Base-by-base conservation (phyloP, 2,329 filamentous ascomycete genomes). In the Penicillium thymicola region DNA sequence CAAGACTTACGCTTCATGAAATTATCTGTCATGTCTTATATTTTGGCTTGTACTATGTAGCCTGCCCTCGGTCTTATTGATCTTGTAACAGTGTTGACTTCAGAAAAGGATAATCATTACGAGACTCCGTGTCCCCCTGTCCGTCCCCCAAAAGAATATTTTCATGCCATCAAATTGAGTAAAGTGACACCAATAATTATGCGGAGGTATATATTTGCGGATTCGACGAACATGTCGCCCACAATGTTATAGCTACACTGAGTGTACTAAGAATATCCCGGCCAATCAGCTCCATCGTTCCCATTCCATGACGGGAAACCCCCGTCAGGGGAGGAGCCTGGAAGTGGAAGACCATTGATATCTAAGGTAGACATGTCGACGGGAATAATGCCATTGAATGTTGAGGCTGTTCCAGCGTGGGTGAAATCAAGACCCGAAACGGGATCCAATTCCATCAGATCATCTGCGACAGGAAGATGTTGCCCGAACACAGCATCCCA, bases 401-500 rank as follows among this genome's bases (percentile, higher is more conserved):
- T 45, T 2, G 59, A 54, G 28, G 57, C 14, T 4, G 14, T 23
- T 0, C 63, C 65, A 21, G 70, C 46, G 58, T 72, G 67, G 8
- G 66, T 63, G 55, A 73, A 69, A 27, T 73, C 72, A 37, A 74
- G 60, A 3, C 71, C 71, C 1, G 68, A 59, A 9, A 74, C 70
- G 3, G 73, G 70, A 50, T 78, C 75, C 14, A 77, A 57, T 54
- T 77, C 75, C 72, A 77, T 76, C 13, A 76, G 56, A 36, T 76
- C 75, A 56, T 77, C 75, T 0, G 75, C 71, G 18, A 78, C 73
- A 14, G 74, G 74, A 13, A 78, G 64, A 57, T 78, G 76, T 52
- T 78, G 76, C 2, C 77, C 76, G 50, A 79, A 79, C 2, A 79
- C 76, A 7, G 76, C 74, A 51, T 79, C 77, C 77, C 77, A 79